Evolutionary conservation across 192 early-diverging fungal species (phyloP).

Genomic region (Polychytrium aggregatum): DNA sequence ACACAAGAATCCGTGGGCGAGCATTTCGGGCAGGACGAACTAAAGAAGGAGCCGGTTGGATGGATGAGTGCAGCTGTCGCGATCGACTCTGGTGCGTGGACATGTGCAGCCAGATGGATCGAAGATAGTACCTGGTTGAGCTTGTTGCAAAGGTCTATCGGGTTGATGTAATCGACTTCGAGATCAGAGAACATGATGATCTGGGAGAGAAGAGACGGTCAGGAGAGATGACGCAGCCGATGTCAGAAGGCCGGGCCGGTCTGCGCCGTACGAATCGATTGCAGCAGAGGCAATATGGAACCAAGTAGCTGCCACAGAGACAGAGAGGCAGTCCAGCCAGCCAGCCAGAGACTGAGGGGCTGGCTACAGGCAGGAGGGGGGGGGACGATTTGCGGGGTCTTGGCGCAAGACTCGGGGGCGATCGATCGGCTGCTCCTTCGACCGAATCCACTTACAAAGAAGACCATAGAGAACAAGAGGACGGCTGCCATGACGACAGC

Average conservation of each 20-base stretch:
- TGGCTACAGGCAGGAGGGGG: too few species aligned
- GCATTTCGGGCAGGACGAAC: constrained; percentile 93
- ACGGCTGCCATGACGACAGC: constrained; percentile 83
- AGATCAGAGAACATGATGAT: constrained; percentile 75
- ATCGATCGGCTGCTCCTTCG: too few species aligned
- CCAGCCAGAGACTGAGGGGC: too few species aligned
- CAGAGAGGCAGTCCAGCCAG: too few species aligned
- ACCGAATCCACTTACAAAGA: constrained; percentile 61
- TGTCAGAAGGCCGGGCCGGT: too few species aligned
- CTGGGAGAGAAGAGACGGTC: constrained; percentile 8
- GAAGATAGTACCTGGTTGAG: constrained; percentile 82
- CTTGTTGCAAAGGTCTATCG: constrained; percentile 94
- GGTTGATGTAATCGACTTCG: constrained; percentile 99
- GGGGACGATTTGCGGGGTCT: too few species aligned
- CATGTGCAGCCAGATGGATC: too few species aligned
- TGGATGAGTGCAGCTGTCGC: too few species aligned
- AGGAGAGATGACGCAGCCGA: neutral
- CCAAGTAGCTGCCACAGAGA: neutral
- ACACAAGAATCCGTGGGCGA: constrained; percentile 70
- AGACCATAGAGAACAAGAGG: constrained; percentile 90
- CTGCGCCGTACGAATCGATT: too few species aligned
- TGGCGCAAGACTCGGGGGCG: too few species aligned
- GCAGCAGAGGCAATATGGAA: too few species aligned
- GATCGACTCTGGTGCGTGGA: too few species aligned
- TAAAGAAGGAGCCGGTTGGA: constrained; percentile 15